Evolutionary conservation across 768 basidiomycete genomes (phyloP), one percentile per base, ranked within the genome.

Genomic region (Lentinula detonsa): DNA sequence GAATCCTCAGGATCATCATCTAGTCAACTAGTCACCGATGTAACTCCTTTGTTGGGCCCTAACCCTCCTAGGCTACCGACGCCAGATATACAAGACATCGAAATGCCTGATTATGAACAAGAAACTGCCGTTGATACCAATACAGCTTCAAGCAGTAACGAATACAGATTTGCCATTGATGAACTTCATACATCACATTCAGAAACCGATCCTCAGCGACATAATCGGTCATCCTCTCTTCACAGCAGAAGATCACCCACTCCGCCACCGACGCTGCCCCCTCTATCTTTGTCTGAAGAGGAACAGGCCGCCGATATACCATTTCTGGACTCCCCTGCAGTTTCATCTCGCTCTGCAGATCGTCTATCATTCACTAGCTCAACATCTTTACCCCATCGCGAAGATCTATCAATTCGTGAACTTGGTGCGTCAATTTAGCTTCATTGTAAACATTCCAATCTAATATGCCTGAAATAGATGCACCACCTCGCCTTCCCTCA

Each of bases 141-240:
- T 21, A 53, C 69, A 6, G 18, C 61, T 7, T 46, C 65, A 33
- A 43, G 33, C 49, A 62, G 15, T 40, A 78, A 82, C 15, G 65
- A 68, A 35, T 75, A 79, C 40, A 75, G 79, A 21, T 65, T 74
- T 15, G 78, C 82, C 0, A 62, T 85, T 23, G 81, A 82, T 37
- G 78, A 81, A 35, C 83, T 84, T 64, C 79, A 76, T 69, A 75
- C 76, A 33, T 84, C 85, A 62, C 81, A 85, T 66, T 75, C 74
- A 57, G 76, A 84, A 54, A 84, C 83, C 49, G 76, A 79, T 62
- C 75, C 75, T 18, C 68, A 84, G 62, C 77, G 81, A 31, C 74
- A 72, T 59, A 78, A 76, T 11, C 15, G 58, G 33, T 28, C 31
- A n/a, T 18, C 40, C 11, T 52, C 51, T 28, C 37, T 23, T 33